Conservation (phyloP, 805 yeast genomes). For the Starmera amethionina region DNA sequence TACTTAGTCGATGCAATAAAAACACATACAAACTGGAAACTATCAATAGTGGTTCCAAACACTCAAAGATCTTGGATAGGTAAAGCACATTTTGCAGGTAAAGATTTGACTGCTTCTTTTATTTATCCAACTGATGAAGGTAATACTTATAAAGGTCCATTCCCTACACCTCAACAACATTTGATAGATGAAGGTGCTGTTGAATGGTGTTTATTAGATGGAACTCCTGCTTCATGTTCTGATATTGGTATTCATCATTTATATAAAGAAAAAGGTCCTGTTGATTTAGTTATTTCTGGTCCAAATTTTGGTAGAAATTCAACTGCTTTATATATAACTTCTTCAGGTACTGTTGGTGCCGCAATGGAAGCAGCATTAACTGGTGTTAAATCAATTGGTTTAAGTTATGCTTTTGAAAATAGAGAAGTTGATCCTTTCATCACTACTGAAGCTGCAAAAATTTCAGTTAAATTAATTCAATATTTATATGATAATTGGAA, state of each 20-base stretch:
- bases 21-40: conserved; percentile 67
- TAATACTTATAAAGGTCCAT: conserved; percentile 61
- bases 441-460: conserved; percentile 54
- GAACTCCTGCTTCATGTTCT: conserved; percentile 94
- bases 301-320: conserved; percentile 95
- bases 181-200: conserved; percentile 28
- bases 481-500: conserved; percentile 54
- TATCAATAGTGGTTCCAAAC: conserved; percentile 74
- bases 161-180: conserved; percentile 37
- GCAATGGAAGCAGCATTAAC: conserved; percentile 85
- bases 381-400: conserved; percentile 59
- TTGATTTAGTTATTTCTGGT: conserved; percentile 86
- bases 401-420: conserved; percentile 72
- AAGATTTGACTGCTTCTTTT: conserved; percentile 48
- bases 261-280: conserved; percentile 40
- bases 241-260: conserved; percentile 82
- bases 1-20: conserved; percentile 64
- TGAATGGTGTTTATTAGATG: conserved; percentile 84
- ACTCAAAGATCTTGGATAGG: conserved; percentile 94
- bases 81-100: conserved; percentile 89
- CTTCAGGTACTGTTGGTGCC: conserved; percentile 95
- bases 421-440: conserved; percentile 39
- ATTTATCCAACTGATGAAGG: conserved; percentile 49
- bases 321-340: conserved; percentile 75
- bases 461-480: conserved; percentile 54